Evolutionary conservation across 805 yeast genomes (phyloP).

Genomic region (Wilhelminamyces savonicus): DNA sequence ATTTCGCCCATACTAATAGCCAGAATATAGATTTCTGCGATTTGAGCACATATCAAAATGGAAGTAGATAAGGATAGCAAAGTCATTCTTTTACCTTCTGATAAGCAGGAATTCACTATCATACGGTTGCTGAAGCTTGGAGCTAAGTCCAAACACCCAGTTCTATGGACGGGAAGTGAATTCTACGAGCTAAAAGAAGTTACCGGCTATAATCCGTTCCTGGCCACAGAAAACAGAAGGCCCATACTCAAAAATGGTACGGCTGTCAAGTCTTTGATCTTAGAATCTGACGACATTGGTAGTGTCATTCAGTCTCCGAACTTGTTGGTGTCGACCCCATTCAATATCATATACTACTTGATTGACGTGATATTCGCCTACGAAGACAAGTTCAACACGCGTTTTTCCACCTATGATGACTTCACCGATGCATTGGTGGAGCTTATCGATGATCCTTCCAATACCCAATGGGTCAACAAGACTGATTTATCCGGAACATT

Average conservation of each 20-base stretch:
- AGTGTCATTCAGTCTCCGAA: constrained; percentile 34
- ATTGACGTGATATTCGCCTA: constrained; percentile 25
- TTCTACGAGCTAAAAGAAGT: constrained; percentile 37
- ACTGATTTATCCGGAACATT: constrained; percentile 14
- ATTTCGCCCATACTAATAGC: no score
- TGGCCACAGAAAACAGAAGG: constrained; percentile 13
- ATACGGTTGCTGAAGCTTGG: no score
- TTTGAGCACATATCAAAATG: no score
- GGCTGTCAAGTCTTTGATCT: constrained; percentile 38
- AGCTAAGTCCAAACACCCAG: no score
- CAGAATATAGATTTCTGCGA: no score
- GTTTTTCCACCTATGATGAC: constrained; percentile 39
- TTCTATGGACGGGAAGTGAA: no score
- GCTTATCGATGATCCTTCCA: constrained; percentile 20
- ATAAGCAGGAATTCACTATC: no score
- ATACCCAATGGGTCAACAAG: constrained; percentile 21
- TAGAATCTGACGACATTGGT: constrained; percentile 22
- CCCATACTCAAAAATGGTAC: constrained; percentile 19
- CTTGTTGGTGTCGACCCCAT: constrained; percentile 33
- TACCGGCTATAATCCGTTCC: constrained; percentile 30
- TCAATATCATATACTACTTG: constrained; percentile 35
- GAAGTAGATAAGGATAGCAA: no score
- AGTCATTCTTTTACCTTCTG: no score
- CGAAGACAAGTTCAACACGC: constrained; percentile 15
- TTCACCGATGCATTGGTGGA: constrained; percentile 28